phyloP scores from a whole-genome alignment of 768 basidiomycete genomes.

The Collybia sordida region DNA sequence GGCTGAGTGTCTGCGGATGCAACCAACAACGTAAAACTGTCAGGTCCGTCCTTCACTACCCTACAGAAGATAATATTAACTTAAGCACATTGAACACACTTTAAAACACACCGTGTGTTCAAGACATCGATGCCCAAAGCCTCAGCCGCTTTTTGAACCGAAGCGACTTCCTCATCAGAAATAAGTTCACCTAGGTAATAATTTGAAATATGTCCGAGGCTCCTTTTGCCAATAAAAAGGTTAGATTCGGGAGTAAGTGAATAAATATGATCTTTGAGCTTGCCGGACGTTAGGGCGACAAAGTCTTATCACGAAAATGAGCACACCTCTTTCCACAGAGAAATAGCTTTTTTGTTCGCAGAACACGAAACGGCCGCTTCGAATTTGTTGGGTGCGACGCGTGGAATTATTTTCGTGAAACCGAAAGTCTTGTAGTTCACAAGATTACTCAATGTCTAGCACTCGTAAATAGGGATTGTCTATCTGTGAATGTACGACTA shows the following conservation, averaged over 20 bases:
- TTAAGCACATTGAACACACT: background rate
- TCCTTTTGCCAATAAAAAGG: slow-evolving; percentile 79
- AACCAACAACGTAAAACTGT: slow-evolving; percentile 68
- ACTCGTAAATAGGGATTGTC: background rate
- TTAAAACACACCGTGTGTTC: slow-evolving; percentile 67
- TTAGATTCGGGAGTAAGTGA: slow-evolving; percentile 59
- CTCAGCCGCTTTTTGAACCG: slow-evolving; percentile 75
- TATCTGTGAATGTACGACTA: slow-evolving; percentile 11
- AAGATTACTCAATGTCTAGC: slow-evolving; percentile 56
- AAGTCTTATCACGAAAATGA: background rate
- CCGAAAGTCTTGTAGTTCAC: slow-evolving; percentile 83
- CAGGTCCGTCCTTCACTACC: slow-evolving; percentile 64
- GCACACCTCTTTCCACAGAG: slow-evolving; percentile 65
- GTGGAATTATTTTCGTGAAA: slow-evolving; percentile 83
- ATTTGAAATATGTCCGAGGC: slow-evolving; percentile 75
- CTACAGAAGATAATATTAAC: slow-evolving; percentile 32
- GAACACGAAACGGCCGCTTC: slow-evolving; percentile 60
- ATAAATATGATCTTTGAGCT: slow-evolving; percentile 81
- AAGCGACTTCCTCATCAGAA: slow-evolving; percentile 75
- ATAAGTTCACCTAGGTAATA: slow-evolving; percentile 80
- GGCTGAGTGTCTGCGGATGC: slow-evolving; percentile 60
- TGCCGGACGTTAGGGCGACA: background rate
- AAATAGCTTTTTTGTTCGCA: slow-evolving; percentile 51
- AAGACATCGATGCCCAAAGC: slow-evolving; percentile 71
- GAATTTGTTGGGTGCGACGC: slow-evolving; percentile 61